Percentiles rank a stretch among this genome's conserved stretches.
Conservation (phyloP, 192 early-diverging fungal genomes). For the Lunasporangiospora selenospora region DNA sequence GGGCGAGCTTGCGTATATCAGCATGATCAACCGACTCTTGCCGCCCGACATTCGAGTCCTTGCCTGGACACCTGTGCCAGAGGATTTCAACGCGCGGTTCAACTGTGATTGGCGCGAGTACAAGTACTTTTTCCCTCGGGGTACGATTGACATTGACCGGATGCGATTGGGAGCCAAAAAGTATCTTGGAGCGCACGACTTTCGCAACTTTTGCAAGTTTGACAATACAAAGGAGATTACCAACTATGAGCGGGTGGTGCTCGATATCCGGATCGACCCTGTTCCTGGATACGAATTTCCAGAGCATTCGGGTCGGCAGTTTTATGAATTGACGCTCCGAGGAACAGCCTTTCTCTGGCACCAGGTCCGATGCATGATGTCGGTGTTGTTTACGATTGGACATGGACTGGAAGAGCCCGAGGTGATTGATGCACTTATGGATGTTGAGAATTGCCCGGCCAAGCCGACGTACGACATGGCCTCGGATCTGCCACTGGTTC, state of each 20-base stretch:
- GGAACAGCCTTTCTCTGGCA: conserved; percentile 97
- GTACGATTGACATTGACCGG: conserved; percentile 68
- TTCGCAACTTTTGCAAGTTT: conserved; percentile 95
- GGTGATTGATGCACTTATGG: conserved; percentile 73
- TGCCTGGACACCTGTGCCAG: conserved; percentile 84
- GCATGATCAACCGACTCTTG: conserved; percentile 84
- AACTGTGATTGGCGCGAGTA: conserved; percentile 85
- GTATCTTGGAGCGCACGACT: conserved; percentile 89
- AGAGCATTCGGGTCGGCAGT: conserved; percentile 32
- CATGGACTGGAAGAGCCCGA: conserved; percentile 77
- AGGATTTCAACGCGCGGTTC: conserved; percentile 87
- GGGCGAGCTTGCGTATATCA: conserved; percentile 80
- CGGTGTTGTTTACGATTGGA: conserved; percentile 86
- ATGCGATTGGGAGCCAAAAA: conserved; percentile 78
- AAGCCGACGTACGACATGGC: conserved; percentile 96
- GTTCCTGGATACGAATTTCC: conserved; percentile 34
- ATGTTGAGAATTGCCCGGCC: conserved; percentile 65
- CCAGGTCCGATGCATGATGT: conserved; percentile 97
- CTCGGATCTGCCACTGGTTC: conserved; percentile 84
- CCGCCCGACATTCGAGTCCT: conserved; percentile 90
- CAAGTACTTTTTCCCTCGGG: conserved; percentile 87
- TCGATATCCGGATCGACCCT: conserved; percentile 40
- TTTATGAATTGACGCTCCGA: conserved; percentile 76
- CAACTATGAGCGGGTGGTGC: conserved; percentile 80
- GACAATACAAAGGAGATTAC: conserved; percentile 85